Conservation (phyloP, 768 basidiomycete genomes). For the Leccinum obscurum region DNA sequence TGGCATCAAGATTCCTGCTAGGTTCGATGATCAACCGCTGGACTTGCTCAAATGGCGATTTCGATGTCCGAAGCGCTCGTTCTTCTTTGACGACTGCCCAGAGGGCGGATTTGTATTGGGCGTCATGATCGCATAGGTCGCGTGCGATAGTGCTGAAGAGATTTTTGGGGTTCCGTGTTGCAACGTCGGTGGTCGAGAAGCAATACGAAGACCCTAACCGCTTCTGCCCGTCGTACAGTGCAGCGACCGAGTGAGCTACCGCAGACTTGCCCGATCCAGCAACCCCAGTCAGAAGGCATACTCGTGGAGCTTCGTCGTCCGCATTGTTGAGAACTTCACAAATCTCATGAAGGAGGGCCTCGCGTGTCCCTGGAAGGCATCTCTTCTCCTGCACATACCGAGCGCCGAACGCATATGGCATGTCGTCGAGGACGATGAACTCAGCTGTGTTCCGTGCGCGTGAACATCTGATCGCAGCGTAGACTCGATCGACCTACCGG, state of each 20-base stretch:
- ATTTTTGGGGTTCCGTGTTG: background rate
- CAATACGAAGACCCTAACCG: background rate
- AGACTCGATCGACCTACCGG: background rate
- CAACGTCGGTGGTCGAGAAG: background rate
- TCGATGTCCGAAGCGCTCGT: no score
- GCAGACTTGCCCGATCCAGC: background rate
- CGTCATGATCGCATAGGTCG: no score
- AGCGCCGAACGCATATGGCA: background rate
- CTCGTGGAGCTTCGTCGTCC: no score
- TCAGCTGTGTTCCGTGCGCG: no score
- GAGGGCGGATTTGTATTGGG: no score
- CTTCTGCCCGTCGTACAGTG: background rate
- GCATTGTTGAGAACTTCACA: no score
- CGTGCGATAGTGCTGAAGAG: background rate
- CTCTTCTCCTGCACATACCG: background rate
- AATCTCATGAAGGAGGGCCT: background rate
- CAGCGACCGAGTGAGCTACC: background rate
- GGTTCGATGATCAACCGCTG: no score
- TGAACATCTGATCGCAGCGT: background rate
- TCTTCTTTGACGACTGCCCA: no score
- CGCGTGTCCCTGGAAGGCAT: background rate
- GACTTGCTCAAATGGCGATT: background rate
- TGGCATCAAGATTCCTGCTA: no score
- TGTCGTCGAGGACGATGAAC: no score
- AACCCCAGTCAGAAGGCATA: no score